phyloP scores from a whole-genome alignment of 305 asterid genomes.

The Solanum chacoense region DNA sequence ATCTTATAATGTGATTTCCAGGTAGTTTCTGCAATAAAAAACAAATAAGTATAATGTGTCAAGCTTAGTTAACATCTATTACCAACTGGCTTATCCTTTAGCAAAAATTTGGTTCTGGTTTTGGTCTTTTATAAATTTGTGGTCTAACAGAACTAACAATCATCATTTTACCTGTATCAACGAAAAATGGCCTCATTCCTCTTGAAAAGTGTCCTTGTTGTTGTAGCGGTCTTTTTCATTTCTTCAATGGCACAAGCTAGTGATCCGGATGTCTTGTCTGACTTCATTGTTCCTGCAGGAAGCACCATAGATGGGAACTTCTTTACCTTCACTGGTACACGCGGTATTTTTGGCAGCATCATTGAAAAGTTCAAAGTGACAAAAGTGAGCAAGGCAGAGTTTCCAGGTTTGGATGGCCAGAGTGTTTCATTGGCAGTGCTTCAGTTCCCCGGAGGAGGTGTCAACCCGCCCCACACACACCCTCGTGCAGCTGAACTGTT shows the following conservation, averaged over 20 bases:
- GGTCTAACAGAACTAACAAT: not conserved
- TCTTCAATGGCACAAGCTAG: conserved; percentile 14
- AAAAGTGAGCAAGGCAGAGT: not conserved
- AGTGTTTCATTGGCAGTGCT: not conserved
- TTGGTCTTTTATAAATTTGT: not conserved
- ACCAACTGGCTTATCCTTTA: not conserved
- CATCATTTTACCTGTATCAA: not conserved
- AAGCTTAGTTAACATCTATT: not conserved
- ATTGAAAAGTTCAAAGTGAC: not conserved
- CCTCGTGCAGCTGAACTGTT: not conserved
- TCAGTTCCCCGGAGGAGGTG: not conserved
- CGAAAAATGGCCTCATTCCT: conserved; percentile 5
- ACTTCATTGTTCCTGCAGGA: not conserved
- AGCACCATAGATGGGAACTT: not conserved
- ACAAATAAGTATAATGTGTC: not conserved
- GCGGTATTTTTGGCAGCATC: not conserved
- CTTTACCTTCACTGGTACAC: not conserved
- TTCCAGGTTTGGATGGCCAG: not conserved
- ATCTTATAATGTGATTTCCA: not conserved
- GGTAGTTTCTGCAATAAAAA: not conserved
- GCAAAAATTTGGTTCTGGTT: not conserved
- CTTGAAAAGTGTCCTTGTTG: not conserved
- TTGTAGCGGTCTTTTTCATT: conserved; percentile 8
- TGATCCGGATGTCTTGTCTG: not conserved
- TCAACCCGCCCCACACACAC: not conserved